Evolutionary conservation across 805 yeast genomes (phyloP).

Genomic region (Hanseniaspora clermontiae): DNA sequence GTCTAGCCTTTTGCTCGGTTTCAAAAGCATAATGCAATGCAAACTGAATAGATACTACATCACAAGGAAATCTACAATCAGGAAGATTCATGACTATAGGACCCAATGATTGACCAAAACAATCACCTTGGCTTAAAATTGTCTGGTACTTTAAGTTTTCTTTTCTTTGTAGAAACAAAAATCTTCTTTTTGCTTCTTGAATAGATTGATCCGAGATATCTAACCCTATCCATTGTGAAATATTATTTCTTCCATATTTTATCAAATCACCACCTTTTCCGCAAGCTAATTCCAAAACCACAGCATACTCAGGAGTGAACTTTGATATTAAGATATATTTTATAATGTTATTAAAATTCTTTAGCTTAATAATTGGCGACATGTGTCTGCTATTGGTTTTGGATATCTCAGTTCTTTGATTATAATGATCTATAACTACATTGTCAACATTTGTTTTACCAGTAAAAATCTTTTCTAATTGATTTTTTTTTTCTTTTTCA

Average conservation of each 20-base stretch:
- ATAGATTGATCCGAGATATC: constrained; percentile 87
- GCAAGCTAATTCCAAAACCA: constrained; percentile 79
- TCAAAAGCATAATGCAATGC: constrained; percentile 92
- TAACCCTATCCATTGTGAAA: constrained; percentile 72
- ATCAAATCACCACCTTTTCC: constrained; percentile 97
- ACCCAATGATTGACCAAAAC: constrained; percentile 61
- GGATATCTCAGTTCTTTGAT: constrained; percentile 63
- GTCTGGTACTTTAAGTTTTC: constrained; percentile 52
- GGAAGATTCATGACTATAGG: constrained; percentile 57
- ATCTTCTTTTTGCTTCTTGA: constrained; percentile 70
- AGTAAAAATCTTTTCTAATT: constrained; percentile 28
- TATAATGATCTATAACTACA: constrained; percentile 72
- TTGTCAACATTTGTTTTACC: constrained; percentile 40
- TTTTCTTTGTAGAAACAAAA: constrained; percentile 36
- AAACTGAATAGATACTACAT: constrained; percentile 80
- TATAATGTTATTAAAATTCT: constrained; percentile 84
- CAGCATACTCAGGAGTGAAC: constrained; percentile 41
- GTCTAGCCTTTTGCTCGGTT: constrained; percentile 64
- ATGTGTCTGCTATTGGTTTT: constrained; percentile 48
- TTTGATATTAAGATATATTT: constrained; percentile 74
- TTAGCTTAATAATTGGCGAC: constrained; percentile 73
- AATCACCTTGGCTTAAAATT: constrained; percentile 84
- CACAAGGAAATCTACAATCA: constrained; percentile 63
- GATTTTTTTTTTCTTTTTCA: constrained; percentile 27
- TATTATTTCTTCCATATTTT: constrained; percentile 67